These are phyloP conservation scores for Geosmithia flava DNA, from an alignment of 2,329 filamentous ascomycete species.

Conservation along the genomic window DNA sequence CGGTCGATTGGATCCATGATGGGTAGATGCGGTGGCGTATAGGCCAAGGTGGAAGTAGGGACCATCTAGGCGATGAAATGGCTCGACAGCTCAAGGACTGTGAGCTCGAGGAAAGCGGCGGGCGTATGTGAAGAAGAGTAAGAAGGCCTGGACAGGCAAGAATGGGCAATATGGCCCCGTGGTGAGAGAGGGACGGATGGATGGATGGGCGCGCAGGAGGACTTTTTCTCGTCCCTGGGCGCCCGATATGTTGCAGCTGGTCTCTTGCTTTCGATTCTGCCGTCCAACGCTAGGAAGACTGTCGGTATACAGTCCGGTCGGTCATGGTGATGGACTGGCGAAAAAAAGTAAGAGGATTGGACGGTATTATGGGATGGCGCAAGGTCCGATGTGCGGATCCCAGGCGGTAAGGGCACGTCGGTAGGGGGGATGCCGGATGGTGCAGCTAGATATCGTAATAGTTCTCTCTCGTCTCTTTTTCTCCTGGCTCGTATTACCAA, in stretches of 20 bases:
- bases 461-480: background rate
- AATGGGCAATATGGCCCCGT: too few species aligned
- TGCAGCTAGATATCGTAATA: background rate
- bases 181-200: background rate
- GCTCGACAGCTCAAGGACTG: background rate
- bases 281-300: background rate
- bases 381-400: background rate
- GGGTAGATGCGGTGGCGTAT: background rate
- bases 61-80: background rate
- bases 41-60: background rate
- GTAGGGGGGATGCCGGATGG: background rate
- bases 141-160: background rate
- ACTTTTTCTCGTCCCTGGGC: background rate
- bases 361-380: background rate
- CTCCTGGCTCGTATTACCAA: background rate
- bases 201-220: background rate
- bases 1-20: constrained; percentile 3
- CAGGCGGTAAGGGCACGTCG: background rate
- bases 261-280: background rate
- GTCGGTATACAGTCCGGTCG: background rate
- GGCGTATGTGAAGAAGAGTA: background rate
- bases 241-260: too few species aligned
- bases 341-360: background rate
- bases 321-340: background rate
- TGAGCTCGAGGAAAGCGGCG: background rate